phyloP scores from a whole-genome alignment of 805 yeast species.

The Ogataea neopini region DNA sequence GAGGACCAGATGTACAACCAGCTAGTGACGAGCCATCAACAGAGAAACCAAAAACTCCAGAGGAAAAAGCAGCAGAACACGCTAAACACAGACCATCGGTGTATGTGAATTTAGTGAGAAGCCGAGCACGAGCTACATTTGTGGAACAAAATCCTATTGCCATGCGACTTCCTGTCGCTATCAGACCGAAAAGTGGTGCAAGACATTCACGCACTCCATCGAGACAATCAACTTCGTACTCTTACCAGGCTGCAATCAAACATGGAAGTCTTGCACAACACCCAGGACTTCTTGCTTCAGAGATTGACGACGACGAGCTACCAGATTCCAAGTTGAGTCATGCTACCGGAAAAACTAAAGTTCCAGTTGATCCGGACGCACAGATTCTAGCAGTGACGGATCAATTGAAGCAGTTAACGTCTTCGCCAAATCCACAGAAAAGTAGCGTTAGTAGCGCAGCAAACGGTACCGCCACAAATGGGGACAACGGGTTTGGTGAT shows the following conservation, averaged over 20 bases:
- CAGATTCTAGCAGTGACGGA: constrained; percentile 34
- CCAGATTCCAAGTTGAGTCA: constrained; percentile 37
- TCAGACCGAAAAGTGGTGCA: constrained; percentile 43
- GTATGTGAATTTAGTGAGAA: constrained; percentile 18
- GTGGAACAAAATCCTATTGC: constrained; percentile 47
- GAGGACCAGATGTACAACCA: neutral
- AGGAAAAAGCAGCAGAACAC: constrained; percentile 2
- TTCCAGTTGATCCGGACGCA: constrained; percentile 36
- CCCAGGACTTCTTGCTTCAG: constrained; percentile 70
- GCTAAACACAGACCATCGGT: constrained; percentile 13
- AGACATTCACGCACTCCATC: constrained; percentile 33
- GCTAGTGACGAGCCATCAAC: neutral
- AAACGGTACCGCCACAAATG: neutral
- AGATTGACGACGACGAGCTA: constrained; percentile 65
- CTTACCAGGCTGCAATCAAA: constrained; percentile 48
- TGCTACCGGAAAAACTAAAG: constrained; percentile 28
- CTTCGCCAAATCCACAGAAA: constrained; percentile 5
- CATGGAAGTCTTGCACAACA: constrained; percentile 66
- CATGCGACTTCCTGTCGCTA: constrained; percentile 57
- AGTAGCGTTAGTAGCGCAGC: neutral
- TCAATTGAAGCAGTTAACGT: constrained; percentile 31
- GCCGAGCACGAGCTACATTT: constrained; percentile 39
- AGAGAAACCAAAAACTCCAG: constrained; percentile 1
- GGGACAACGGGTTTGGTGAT: constrained; percentile 3
- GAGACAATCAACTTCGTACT: constrained; percentile 23